Evolutionary conservation across 2,329 filamentous ascomycete genomes (phyloP).

Genomic region (Aaosphaeria pasadenensis): DNA sequence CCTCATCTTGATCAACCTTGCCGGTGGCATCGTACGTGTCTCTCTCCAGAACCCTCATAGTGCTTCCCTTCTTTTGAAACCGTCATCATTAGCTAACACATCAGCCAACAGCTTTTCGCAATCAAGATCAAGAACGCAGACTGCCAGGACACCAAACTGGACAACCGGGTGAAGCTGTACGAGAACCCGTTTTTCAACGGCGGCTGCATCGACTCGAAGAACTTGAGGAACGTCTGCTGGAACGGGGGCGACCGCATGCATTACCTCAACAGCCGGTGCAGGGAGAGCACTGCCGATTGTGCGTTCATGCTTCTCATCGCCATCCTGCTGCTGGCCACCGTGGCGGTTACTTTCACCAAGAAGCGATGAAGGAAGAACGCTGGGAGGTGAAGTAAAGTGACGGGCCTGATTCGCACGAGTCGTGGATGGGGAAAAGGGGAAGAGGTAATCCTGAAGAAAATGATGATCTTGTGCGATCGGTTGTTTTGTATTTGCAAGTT

Average conservation of each 20-base stretch:
- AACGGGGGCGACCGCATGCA: not conserved
- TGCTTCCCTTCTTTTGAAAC: not conserved
- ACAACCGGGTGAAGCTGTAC: not conserved
- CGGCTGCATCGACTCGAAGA: not conserved
- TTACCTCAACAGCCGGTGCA: conserved; percentile 13
- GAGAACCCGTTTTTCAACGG: not conserved
- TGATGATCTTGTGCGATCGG: too few relatives aligned
- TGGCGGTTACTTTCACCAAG: conserved; percentile 5
- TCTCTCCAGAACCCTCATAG: too few relatives aligned
- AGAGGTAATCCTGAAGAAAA: not conserved
- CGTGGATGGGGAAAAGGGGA: not conserved
- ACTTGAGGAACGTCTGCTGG: not conserved
- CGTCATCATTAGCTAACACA: not conserved
- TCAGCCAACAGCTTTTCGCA: not conserved
- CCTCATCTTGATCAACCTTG: conserved; percentile 11
- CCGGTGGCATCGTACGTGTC: conserved; percentile 18
- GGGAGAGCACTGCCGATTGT: conserved; percentile 16
- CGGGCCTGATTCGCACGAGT: not conserved
- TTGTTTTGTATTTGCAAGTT: too few relatives aligned
- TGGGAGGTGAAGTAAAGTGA: too few relatives aligned
- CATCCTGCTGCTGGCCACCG: conserved; percentile 10
- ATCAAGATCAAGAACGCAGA: not conserved
- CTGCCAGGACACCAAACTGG: not conserved
- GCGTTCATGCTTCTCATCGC: conserved; percentile 21
- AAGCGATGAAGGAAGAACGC: not conserved